phyloP scores from a whole-genome alignment of 345 rosid species.

The Linum usitatissimum region DNA sequence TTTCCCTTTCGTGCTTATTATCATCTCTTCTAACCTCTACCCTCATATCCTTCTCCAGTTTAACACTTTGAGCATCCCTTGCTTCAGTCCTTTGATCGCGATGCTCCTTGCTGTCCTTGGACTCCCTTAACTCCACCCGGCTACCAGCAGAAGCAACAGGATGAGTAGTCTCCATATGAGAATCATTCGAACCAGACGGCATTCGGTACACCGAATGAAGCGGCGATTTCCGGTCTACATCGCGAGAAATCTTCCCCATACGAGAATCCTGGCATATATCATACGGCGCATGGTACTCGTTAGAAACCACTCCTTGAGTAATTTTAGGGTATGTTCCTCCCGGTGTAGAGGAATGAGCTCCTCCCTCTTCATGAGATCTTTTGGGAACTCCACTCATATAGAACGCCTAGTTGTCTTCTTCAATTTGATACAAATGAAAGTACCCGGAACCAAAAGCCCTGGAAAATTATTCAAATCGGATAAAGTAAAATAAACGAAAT shows the following conservation, averaged over 20 bases:
- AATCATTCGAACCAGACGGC: constrained; percentile 41
- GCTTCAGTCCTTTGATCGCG: constrained; percentile 50
- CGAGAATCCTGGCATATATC: constrained; percentile 53
- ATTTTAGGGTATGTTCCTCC: constrained; percentile 44
- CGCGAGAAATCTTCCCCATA: constrained; percentile 55
- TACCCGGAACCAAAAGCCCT: not conserved
- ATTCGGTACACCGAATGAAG: constrained; percentile 46
- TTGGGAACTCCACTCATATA: constrained; percentile 70
- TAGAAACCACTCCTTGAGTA: constrained; percentile 27
- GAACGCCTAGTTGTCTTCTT: not conserved
- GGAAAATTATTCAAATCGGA: not conserved
- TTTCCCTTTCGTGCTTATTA: constrained; percentile 49
- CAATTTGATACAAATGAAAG: not conserved
- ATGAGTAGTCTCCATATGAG: constrained; percentile 47
- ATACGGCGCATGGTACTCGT: constrained; percentile 44
- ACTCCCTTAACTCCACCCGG: constrained; percentile 48
- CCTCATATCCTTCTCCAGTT: constrained; percentile 58
- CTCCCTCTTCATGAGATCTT: constrained; percentile 77
- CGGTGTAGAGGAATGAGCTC: constrained; percentile 43
- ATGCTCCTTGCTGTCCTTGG: constrained; percentile 52
- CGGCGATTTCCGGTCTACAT: constrained; percentile 74
- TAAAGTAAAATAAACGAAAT: not conserved
- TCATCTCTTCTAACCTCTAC: constrained; percentile 58
- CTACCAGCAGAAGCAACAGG: constrained; percentile 29
- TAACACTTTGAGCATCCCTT: constrained; percentile 58